Evolutionary conservation across 1,284 basidiomycete species (phyloP).

Genomic region (Meira miltonrushii): DNA sequence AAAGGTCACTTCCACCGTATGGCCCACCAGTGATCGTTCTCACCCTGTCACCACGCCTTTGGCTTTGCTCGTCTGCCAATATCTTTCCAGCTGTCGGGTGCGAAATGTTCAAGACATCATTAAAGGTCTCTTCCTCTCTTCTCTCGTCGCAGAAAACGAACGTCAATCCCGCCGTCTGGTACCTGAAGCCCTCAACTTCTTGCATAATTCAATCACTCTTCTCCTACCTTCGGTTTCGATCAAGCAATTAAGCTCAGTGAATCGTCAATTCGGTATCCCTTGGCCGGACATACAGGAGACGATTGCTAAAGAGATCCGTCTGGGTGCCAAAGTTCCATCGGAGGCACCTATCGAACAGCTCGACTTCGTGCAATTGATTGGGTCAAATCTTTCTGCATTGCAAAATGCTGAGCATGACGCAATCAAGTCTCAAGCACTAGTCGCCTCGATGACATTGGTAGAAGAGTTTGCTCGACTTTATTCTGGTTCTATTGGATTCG

Average conservation of each 20-base stretch:
- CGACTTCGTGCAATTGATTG: slow-evolving; percentile 1
- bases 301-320: slow-evolving; percentile 14
- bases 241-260: slow-evolving; percentile 3
- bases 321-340: background rate
- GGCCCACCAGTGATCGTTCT: slow-evolving; percentile 90
- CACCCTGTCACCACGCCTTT: slow-evolving; percentile 84
- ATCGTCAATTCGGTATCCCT: slow-evolving; percentile 45
- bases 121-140: slow-evolving; percentile 82
- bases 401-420: slow-evolving; percentile 11
- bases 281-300: slow-evolving; percentile 37
- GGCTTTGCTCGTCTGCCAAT: slow-evolving; percentile 81
- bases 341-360: slow-evolving; percentile 9
- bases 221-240: slow-evolving; percentile 47
- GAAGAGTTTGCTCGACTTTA: slow-evolving; percentile 39
- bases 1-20: slow-evolving; percentile 71
- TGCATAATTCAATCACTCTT: slow-evolving; percentile 69
- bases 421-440: slow-evolving; percentile 16
- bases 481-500: slow-evolving; percentile 33
- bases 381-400: background rate
- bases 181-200: slow-evolving; percentile 83
- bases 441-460: slow-evolving; percentile 25
- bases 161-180: slow-evolving; percentile 75
- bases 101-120: slow-evolving; percentile 70
- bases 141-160: slow-evolving; percentile 71
- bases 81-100: slow-evolving; percentile 77